These are phyloP conservation scores for Solanum hybrid DNA, from an alignment of 305 asterid genomes.

Conservation along the genomic window DNA sequence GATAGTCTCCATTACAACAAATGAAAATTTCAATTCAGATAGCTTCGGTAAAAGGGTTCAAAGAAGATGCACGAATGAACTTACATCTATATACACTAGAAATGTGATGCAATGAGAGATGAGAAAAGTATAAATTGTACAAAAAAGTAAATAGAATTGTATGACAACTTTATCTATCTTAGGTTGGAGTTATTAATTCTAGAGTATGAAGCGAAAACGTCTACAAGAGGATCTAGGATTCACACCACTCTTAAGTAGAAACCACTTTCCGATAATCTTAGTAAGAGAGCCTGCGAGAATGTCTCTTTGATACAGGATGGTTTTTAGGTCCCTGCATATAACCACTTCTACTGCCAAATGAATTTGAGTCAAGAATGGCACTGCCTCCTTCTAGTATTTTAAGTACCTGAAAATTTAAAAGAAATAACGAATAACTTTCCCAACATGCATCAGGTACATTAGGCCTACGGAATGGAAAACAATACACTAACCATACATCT, in stretches of 20 bases:
- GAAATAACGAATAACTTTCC: not conserved
- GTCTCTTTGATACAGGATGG: conserved; percentile 24
- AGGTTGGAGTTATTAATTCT: not conserved
- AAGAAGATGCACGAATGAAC: not conserved
- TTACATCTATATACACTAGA: not conserved
- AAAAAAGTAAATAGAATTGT: not conserved
- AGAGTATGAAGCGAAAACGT: not conserved
- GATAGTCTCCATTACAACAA: not conserved
- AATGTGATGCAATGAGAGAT: not conserved
- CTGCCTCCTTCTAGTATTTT: conserved; percentile 62
- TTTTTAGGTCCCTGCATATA: conserved; percentile 34
- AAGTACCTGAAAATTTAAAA: conserved; percentile 37
- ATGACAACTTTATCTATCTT: not conserved
- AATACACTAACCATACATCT: not conserved
- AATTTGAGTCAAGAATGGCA: conserved; percentile 21
- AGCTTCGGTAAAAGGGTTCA: not conserved
- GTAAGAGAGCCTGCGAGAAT: conserved; percentile 48
- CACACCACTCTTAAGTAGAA: not conserved
- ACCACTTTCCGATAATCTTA: conserved; percentile 5
- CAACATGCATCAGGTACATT: not conserved
- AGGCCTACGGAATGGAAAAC: not conserved
- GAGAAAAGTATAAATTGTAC: not conserved
- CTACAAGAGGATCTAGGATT: not conserved
- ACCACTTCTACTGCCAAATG: conserved; percentile 58
- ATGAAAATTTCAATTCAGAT: too few species aligned